Base-by-base conservation (phyloP, 2,329 filamentous ascomycete genomes). In the Phialophora chinensis region DNA sequence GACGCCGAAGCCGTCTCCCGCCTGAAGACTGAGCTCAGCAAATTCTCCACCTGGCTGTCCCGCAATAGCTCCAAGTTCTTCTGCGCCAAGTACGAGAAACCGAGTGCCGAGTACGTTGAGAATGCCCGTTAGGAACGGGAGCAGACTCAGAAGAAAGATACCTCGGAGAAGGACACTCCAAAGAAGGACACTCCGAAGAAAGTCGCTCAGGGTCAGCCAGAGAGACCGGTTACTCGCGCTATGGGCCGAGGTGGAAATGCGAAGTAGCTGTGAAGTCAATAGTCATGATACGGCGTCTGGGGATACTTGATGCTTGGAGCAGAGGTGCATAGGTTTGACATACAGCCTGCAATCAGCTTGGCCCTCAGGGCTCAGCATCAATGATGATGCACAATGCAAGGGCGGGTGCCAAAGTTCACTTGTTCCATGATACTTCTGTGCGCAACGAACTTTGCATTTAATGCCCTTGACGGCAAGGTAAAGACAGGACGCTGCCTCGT, bases 1-100 rank as follows among this genome's bases (percentile, higher is more conserved):
- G 95, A 98, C 75, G 85, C 90, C 61, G 93, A 96, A 77, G 93
- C 93, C 2, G 92, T 97, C 50, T 91, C 90, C 69, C 90, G 93
- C 55, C 87, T 98, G 29, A 90, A 93, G 12, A 92, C 97, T 74
- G 95, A 99, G 77, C 85, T 99, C 17, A 86, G 87, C 72, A 94
- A 93, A 79, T 89, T 99, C 79, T 92, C 90, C 11, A 85, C 87
- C 62, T 99, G 93, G 92, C 84, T 99, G 63, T 87, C 89, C 66
- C 91, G 90, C 72, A 88, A 94, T 74, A 88, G 89, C 14, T 84
- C 87, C 65, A 86, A 86, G 27, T 97, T 95, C 79, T 96, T 99
- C 68, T 75, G 77, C 3, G 79, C 77, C 23, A 77, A 78, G 56
- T 83, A 83, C 63, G 76, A 80, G 65, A 75, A 74, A 23, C 77